Evolutionary conservation across 2,329 filamentous ascomycete genomes (phyloP).

Genomic region (Lachnellula arida): DNA sequence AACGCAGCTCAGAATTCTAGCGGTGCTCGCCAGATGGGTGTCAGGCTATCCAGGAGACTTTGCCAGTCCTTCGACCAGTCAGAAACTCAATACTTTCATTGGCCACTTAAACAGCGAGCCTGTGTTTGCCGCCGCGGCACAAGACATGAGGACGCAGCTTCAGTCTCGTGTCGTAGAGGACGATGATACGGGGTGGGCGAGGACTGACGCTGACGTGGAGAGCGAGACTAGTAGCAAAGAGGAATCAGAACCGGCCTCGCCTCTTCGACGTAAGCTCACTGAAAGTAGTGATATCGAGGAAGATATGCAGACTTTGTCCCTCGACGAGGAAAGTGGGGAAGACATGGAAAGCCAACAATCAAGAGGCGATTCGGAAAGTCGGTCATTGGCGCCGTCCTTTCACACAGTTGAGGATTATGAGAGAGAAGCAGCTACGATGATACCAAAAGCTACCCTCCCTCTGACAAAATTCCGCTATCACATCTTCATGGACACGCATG

Average conservation of each 20-base stretch:
- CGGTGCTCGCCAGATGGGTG: constrained; percentile 85
- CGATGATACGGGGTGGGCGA: constrained; percentile 92
- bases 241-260: constrained; percentile 22
- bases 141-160: constrained; percentile 77
- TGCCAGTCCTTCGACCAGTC: constrained; percentile 69
- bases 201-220: constrained; percentile 58
- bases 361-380: constrained; percentile 17
- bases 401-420: constrained; percentile 75
- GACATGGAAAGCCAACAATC: constrained; percentile 25
- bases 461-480: constrained; percentile 86
- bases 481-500: constrained; percentile 78
- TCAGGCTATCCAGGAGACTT: constrained; percentile 90
- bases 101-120: constrained; percentile 67
- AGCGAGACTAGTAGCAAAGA: constrained; percentile 18
- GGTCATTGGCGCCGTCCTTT: constrained; percentile 38
- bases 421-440: constrained; percentile 66
- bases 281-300: constrained; percentile 18
- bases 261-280: constrained; percentile 15
- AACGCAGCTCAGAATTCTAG: constrained; percentile 77
- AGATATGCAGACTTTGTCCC: constrained; percentile 14
- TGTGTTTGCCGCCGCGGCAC: constrained; percentile 78
- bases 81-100: constrained; percentile 71
- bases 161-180: constrained; percentile 71
- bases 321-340: constrained; percentile 20
- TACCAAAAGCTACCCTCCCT: constrained; percentile 62